Base-by-base conservation (phyloP, 331 rosid species). In the Telfairia occidentalis region DNA sequence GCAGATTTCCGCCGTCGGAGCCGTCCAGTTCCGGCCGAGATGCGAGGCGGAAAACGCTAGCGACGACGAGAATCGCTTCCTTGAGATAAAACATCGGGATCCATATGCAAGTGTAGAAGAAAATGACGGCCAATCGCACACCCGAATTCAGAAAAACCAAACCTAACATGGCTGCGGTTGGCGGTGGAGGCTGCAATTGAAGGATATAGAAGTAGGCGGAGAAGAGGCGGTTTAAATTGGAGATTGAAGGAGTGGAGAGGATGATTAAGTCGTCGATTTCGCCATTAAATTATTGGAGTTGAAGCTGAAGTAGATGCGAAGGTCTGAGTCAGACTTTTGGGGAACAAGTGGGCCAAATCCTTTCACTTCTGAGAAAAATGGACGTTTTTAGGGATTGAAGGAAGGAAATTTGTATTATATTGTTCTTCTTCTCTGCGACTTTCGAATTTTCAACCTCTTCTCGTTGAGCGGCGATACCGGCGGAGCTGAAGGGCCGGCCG, bases 71-170 rank as follows among this genome's bases (percentile, higher is more conserved):
- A 40, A 91, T 26, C 74, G 78, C 76, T 21, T 29, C 77, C 79
- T 82, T 88, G 49, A 90, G 78, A 55, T 67, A 77, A 59, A 48
- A 76, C 32, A 85, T 16, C 50, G 95, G 97, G 73, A 67, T 67
- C 87, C 83, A 78, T 49, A 90, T 0, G 69, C 85, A 87, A 7
- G 90, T 81, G 83, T 83, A 84, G 61, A 92, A 83, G 48, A 92
- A 66, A 45, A 87, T 67, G 46, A 82, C 71, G 5, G 80, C 83
- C 45, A 83, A 55, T 80, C 92, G 67, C 45, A 82, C 11, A 0
- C 37, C 72, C 43, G 93, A 89, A 26, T 30, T 26, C 11, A 52
- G 49, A 10, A 38, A 23, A 34, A 73, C 21, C 0, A 73, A 34
- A 30, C 64, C 64, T 32, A 73, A 30, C 77, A 73, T 73, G 28